phyloP scores from a whole-genome alignment of 202 grass and related monocot genomes.

The Panicum hallii region DNA sequence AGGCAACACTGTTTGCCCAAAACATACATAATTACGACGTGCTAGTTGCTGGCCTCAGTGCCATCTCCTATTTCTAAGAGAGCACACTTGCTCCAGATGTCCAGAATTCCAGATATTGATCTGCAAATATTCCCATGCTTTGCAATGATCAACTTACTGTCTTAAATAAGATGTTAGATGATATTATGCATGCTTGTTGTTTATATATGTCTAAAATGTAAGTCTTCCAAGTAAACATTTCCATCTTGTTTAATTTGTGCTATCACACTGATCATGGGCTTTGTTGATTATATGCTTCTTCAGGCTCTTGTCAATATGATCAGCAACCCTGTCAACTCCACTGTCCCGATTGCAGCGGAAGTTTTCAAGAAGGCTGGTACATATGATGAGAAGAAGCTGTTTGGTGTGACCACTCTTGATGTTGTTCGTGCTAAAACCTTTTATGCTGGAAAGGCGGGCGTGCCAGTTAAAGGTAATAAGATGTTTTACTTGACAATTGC shows the following conservation, averaged over 20 bases:
- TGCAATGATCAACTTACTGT: background rate
- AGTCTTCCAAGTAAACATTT: no score
- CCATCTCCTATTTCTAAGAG: background rate
- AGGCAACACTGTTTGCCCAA: background rate
- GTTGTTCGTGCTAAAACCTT: constrained; percentile 92
- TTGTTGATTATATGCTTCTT: background rate
- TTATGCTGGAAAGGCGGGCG: constrained; percentile 70
- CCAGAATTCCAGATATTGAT: background rate
- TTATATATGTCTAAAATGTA: no score
- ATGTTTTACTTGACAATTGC: background rate
- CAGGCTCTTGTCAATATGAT: constrained; percentile 95
- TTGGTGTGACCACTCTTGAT: constrained; percentile 96
- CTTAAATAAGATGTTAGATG: background rate
- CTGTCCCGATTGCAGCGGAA: constrained; percentile 86
- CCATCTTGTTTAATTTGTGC: background rate
- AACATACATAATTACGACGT: background rate
- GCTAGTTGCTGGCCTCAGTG: background rate
- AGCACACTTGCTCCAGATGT: background rate
- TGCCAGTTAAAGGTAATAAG: constrained; percentile 59
- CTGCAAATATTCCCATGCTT: background rate
- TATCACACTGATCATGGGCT: background rate
- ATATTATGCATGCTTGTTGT: background rate
- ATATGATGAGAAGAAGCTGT: constrained; percentile 83
- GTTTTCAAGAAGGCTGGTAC: constrained; percentile 94
- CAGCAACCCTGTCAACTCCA: constrained; percentile 95